Evolutionary conservation across 2,329 filamentous ascomycete genomes (phyloP).

Genomic region (Aspergillus sp.): DNA sequence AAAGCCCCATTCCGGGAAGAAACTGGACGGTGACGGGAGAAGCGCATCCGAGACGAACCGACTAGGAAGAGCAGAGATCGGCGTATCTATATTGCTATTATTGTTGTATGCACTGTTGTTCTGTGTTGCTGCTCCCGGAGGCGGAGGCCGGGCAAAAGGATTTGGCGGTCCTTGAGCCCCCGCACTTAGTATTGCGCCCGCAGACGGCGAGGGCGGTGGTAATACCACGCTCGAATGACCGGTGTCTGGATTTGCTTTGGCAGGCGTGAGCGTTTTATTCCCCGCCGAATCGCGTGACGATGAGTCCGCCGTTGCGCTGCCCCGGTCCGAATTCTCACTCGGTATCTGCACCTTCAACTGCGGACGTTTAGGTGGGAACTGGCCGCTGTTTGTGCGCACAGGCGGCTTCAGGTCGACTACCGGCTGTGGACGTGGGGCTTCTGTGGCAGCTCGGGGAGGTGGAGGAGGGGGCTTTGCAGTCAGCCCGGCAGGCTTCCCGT

Average conservation of each 20-base stretch:
- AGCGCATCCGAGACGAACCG: constrained; percentile 87
- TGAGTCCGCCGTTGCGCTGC: constrained; percentile 72
- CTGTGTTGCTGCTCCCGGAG: constrained; percentile 55
- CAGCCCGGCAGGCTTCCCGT: not conserved
- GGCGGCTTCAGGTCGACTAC: constrained; percentile 72
- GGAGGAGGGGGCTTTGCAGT: constrained; percentile 51
- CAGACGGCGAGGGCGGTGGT: constrained; percentile 89
- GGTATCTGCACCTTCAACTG: constrained; percentile 93
- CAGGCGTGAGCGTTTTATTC: constrained; percentile 60
- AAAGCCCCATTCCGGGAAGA: constrained; percentile 91
- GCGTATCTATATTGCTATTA: constrained; percentile 63
- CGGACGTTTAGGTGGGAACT: constrained; percentile 69
- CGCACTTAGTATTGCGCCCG: constrained; percentile 80
- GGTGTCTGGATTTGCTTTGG: constrained; percentile 54
- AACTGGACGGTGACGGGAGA: constrained; percentile 85
- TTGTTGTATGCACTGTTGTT: constrained; percentile 46
- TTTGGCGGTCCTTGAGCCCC: constrained; percentile 92
- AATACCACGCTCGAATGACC: constrained; percentile 74
- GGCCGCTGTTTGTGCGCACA: constrained; percentile 74
- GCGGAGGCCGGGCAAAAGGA: constrained; percentile 85
- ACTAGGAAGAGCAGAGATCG: constrained; percentile 90
- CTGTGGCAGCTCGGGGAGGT: constrained; percentile 52
- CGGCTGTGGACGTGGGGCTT: constrained; percentile 52
- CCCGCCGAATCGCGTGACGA: constrained; percentile 63
- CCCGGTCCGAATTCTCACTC: constrained; percentile 78